phyloP scores from a whole-genome alignment of 1,284 basidiomycete genomes.

The Cryptococcus sp. region DNA sequence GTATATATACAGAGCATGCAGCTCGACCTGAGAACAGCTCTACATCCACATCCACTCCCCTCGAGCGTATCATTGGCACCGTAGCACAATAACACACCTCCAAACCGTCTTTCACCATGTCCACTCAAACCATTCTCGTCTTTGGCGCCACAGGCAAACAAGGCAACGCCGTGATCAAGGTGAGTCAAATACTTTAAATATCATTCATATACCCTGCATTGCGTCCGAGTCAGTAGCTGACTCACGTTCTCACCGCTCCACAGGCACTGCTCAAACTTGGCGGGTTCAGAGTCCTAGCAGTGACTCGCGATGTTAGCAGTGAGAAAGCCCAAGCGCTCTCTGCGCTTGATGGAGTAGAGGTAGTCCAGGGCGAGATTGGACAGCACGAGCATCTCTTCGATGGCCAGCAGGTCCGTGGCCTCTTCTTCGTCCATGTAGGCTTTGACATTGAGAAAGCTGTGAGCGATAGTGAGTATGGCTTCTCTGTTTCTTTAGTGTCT shows the following conservation, averaged over 20 bases:
- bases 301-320: conserved; percentile 12
- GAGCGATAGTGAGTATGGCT: not conserved
- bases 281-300: conserved; percentile 14
- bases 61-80: too few species aligned
- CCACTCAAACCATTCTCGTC: conserved; percentile 18
- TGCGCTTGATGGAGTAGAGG: conserved; percentile 2
- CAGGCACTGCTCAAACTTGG: conserved; percentile 11
- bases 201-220: too few species aligned
- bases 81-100: not conserved
- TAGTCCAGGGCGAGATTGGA: conserved; percentile 14
- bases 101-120: conserved; percentile 2
- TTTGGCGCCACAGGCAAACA: conserved; percentile 21
- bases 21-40: too few species aligned
- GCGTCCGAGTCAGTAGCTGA: too few species aligned
- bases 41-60: too few species aligned
- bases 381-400: conserved; percentile 14
- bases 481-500: too few species aligned
- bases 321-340: conserved; percentile 8
- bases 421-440: conserved; percentile 8
- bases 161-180: conserved; percentile 15
- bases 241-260: not conserved
- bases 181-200: not conserved
- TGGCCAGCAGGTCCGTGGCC: conserved; percentile 11
- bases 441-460: not conserved
- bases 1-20: too few species aligned